phyloP scores from a whole-genome alignment of 2,329 filamentous ascomycete species.

The Metarhizium anisopliae region DNA sequence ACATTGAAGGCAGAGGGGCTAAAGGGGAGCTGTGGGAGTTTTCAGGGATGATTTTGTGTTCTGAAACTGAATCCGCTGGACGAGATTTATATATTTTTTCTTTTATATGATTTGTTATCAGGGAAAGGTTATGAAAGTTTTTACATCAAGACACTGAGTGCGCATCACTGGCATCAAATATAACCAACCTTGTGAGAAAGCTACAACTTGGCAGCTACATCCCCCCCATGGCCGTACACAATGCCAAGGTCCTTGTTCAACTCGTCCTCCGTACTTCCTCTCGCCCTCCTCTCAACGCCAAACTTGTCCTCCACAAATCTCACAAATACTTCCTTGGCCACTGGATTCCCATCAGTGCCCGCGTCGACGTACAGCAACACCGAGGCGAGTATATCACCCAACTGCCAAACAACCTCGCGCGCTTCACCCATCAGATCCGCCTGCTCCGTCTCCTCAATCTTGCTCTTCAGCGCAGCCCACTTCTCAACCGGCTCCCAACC shows the following conservation, averaged over 20 bases:
- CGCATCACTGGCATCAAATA: neutral
- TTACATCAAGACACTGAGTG: neutral
- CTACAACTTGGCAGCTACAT: constrained; percentile 16
- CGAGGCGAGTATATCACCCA: constrained; percentile 34
- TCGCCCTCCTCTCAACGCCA: constrained; percentile 8
- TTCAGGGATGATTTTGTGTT: neutral
- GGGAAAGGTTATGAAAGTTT: too few species aligned
- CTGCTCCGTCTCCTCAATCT: constrained; percentile 25
- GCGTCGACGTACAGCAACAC: constrained; percentile 34
- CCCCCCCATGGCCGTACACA: constrained; percentile 23
- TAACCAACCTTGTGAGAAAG: neutral
- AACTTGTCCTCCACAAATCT: constrained; percentile 27
- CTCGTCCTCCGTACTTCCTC: constrained; percentile 14
- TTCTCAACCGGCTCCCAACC: constrained; percentile 20
- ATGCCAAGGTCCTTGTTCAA: constrained; percentile 23
- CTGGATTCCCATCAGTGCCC: constrained; percentile 23
- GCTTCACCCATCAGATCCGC: constrained; percentile 36
- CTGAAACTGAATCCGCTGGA: neutral
- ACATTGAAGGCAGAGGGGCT: constrained; percentile 17
- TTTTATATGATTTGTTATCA: too few species aligned
- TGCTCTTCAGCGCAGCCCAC: constrained; percentile 31
- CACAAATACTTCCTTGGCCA: constrained; percentile 28
- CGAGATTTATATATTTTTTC: neutral
- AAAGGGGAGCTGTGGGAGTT: constrained; percentile 16
- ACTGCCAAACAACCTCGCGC: constrained; percentile 32